Percentiles rank a stretch among this genome's conserved stretches.
phyloP scores from a whole-genome alignment of 345 rosid genomes.

The Erucastrum elatum region DNA sequence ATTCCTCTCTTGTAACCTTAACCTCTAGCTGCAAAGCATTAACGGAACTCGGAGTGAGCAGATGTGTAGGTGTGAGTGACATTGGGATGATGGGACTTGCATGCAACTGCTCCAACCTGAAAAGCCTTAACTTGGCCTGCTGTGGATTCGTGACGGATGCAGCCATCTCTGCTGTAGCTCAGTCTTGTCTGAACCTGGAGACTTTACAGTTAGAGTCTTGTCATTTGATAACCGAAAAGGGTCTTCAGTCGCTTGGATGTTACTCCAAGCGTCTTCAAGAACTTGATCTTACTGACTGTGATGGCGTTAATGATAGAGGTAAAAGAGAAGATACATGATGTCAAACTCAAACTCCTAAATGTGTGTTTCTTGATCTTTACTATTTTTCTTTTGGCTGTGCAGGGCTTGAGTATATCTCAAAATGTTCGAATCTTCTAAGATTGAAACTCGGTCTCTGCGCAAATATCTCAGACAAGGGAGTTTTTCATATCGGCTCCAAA shows the following conservation, averaged over 20 bases:
- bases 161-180: slow-evolving; percentile 68
- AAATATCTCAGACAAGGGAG: slow-evolving; percentile 69
- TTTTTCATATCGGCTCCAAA: slow-evolving; percentile 57
- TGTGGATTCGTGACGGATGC: slow-evolving; percentile 69
- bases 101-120: slow-evolving; percentile 59
- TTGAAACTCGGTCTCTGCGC: slow-evolving; percentile 81
- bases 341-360: not conserved
- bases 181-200: slow-evolving; percentile 61
- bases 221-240: slow-evolving; percentile 72
- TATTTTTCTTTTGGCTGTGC: slow-evolving; percentile 13
- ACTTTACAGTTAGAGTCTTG: slow-evolving; percentile 84
- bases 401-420: slow-evolving; percentile 77
- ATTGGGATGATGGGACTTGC: slow-evolving; percentile 63
- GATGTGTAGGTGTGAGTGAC: slow-evolving; percentile 66
- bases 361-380: not conserved
- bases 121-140: slow-evolving; percentile 62
- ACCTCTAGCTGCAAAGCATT: slow-evolving; percentile 57
- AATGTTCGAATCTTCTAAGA: slow-evolving; percentile 59
- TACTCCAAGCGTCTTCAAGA: slow-evolving; percentile 63
- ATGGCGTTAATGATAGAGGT: slow-evolving; percentile 73
- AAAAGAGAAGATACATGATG: not conserved
- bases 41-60: slow-evolving; percentile 72
- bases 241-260: slow-evolving; percentile 69
- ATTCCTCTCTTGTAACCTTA: slow-evolving; percentile 47
- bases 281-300: slow-evolving; percentile 88